Percentiles rank a stretch among this genome's conserved stretches.
Conservation (phyloP, 106 monocot species). For the Alisma plantagoaquatica region DNA sequence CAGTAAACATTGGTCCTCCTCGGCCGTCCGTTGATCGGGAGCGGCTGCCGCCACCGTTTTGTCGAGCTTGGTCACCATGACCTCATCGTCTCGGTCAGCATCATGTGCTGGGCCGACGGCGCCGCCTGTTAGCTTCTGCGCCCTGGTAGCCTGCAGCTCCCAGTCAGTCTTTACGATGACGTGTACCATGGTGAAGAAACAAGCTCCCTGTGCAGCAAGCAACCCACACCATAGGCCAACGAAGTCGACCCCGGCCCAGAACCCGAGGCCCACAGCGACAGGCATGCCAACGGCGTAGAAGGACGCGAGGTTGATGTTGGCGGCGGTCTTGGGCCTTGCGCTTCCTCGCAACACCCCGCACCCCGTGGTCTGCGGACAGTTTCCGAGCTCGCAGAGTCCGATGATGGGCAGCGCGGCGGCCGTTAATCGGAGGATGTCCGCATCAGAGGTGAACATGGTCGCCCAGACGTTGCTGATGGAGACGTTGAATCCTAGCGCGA, state of each 20-base stretch:
- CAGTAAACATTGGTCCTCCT: no score
- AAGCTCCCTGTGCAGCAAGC: conserved; percentile 19
- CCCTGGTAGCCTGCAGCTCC: conserved; percentile 13
- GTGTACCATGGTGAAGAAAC: conserved; percentile 11
- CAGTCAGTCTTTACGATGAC: conserved; percentile 17
- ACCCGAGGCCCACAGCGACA: conserved; percentile 16
- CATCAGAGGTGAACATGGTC: conserved; percentile 10
- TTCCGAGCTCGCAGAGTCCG: conserved; percentile 18
- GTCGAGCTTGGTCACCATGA: no score
- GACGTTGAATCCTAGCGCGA: conserved; percentile 8
- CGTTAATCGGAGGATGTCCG: conserved; percentile 7
- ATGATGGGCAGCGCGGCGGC: conserved; percentile 12
- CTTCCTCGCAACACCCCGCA: conserved; percentile 18
- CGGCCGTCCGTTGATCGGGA: no score
- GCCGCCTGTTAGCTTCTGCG: conserved; percentile 15
- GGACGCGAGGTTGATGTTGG: conserved; percentile 15
- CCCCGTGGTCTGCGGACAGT: conserved; percentile 23
- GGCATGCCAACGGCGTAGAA: conserved; percentile 29
- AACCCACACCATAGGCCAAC: conserved; percentile 19
- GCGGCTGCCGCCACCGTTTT: no score
- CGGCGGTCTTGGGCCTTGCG: conserved; percentile 10
- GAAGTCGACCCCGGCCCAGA: conserved; percentile 16
- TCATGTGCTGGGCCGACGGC: background rate
- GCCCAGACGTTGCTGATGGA: conserved; percentile 14
- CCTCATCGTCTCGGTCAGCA: background rate